phyloP scores from a whole-genome alignment of 2,329 filamentous ascomycete species.

The Endocalyx cinctus region DNA sequence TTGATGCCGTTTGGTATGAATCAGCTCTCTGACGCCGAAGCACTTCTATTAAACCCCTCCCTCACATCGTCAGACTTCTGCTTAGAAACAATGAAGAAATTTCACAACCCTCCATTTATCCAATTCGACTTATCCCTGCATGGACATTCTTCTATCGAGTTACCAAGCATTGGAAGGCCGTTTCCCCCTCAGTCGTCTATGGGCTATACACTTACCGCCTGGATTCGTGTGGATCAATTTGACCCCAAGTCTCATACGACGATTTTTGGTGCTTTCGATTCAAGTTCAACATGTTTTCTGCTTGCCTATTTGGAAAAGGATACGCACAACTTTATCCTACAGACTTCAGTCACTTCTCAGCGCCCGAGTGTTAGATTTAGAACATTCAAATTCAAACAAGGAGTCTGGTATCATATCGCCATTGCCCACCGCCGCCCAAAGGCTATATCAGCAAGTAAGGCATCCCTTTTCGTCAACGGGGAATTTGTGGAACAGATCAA shows the following conservation, averaged over 20 bases:
- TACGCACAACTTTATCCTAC: slow-evolving; percentile 88
- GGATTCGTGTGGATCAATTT: slow-evolving; percentile 84
- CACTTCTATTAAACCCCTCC: slow-evolving; percentile 55
- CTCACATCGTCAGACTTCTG: slow-evolving; percentile 61
- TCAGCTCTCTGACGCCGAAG: slow-evolving; percentile 76
- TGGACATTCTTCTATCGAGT: slow-evolving; percentile 85
- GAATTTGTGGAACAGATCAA: slow-evolving; percentile 91
- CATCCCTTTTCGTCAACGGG: slow-evolving; percentile 85
- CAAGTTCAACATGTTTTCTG: slow-evolving; percentile 87
- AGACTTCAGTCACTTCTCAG: slow-evolving; percentile 84
- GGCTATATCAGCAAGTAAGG: slow-evolving; percentile 71
- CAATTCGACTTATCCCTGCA: slow-evolving; percentile 89
- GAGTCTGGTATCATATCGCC: slow-evolving; percentile 88
- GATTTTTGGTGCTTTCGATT: slow-evolving; percentile 90
- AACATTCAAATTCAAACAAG: slow-evolving; percentile 68
- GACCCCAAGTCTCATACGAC: slow-evolving; percentile 86
- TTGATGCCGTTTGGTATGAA: slow-evolving; percentile 74
- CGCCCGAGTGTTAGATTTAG: slow-evolving; percentile 93
- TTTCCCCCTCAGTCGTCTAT: slow-evolving; percentile 76
- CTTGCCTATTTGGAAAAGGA: slow-evolving; percentile 92
- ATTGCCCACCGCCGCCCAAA: slow-evolving; percentile 79
- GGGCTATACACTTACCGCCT: slow-evolving; percentile 89
- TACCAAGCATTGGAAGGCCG: slow-evolving; percentile 75
- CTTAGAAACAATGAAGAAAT: slow-evolving; percentile 67
- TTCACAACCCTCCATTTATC: slow-evolving; percentile 76